Evolutionary conservation across 495 filamentous ascomycete species (phyloP).

Genomic region (Neurospora sp.): DNA sequence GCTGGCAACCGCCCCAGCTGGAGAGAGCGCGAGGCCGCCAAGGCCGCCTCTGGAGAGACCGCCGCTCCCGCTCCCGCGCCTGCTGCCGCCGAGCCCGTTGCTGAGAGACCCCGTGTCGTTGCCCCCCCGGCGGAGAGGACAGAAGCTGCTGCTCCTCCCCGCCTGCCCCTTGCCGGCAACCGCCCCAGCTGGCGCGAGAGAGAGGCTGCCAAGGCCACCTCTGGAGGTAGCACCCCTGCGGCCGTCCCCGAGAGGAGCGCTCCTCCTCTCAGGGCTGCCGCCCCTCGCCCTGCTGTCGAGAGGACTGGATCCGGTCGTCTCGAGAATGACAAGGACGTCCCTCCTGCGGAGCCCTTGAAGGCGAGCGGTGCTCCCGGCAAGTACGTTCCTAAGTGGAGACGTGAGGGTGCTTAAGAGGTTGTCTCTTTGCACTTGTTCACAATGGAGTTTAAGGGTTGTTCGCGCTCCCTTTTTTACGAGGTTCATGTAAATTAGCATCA

Average conservation of each 20-base stretch:
- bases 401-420: slow-evolving; percentile 11
- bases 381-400: slow-evolving; percentile 32
- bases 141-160: slow-evolving; percentile 25
- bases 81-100: no score
- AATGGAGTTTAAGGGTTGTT: slow-evolving; percentile 15
- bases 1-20: slow-evolving; percentile 29
- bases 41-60: slow-evolving; percentile 2
- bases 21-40: slow-evolving; percentile 36
- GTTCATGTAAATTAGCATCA: slow-evolving; percentile 22
- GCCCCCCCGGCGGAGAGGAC: slow-evolving; percentile 21
- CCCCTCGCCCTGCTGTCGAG: slow-evolving; percentile 21
- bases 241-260: slow-evolving; percentile 13
- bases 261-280: slow-evolving; percentile 15
- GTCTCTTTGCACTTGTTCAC: slow-evolving; percentile 9
- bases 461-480: slow-evolving; percentile 11
- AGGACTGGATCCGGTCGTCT: slow-evolving; percentile 21
- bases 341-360: slow-evolving; percentile 30
- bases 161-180: slow-evolving; percentile 43
- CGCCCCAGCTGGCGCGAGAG: slow-evolving; percentile 80
- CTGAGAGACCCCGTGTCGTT: no score
- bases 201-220: slow-evolving; percentile 50
- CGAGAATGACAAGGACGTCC: slow-evolving; percentile 14
- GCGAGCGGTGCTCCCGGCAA: slow-evolving; percentile 35
- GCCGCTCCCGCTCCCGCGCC: no score
- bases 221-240: slow-evolving; percentile 6